Evolutionary conservation across 2,329 filamentous ascomycete genomes (phyloP).

Genomic region (Phaeosphaeria sp.): DNA sequence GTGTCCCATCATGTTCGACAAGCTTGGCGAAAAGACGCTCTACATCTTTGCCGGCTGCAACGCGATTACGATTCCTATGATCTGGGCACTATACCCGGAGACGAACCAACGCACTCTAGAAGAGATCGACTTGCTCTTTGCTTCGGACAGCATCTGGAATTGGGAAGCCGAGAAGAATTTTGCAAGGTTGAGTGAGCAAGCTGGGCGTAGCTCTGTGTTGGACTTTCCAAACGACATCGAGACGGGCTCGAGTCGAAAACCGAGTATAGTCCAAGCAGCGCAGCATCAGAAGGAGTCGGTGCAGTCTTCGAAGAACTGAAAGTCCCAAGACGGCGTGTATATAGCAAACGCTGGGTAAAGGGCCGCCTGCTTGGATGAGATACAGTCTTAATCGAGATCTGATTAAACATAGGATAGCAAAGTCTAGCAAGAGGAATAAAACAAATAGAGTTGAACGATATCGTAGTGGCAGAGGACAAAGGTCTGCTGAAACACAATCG

Average conservation of each 20-base stretch:
- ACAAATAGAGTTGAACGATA: no score
- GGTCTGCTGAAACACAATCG: no score
- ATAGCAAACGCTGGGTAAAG: no score
- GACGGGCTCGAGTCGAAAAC: neutral
- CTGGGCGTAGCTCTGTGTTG: neutral
- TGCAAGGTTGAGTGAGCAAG: constrained; percentile 21
- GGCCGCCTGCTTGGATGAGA: no score
- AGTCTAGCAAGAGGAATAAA: no score
- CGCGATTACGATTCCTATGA: constrained; percentile 69
- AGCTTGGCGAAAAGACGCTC: constrained; percentile 73
- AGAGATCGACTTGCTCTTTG: constrained; percentile 77
- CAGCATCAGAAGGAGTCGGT: neutral
- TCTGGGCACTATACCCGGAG: constrained; percentile 78
- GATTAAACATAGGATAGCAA: no score
- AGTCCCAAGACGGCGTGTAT: no score
- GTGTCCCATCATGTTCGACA: constrained; percentile 58
- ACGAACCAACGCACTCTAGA: constrained; percentile 76
- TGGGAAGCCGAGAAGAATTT: constrained; percentile 58
- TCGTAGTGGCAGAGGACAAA: no score
- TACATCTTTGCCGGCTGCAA: constrained; percentile 77
- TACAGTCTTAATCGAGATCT: no score
- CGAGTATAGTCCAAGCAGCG: neutral
- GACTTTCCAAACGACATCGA: neutral
- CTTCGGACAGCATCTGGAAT: constrained; percentile 69
- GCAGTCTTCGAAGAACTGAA: neutral